These are phyloP conservation scores for Suillus discolor DNA, from an alignment of 768 basidiomycete genomes.

Conservation along the genomic window DNA sequence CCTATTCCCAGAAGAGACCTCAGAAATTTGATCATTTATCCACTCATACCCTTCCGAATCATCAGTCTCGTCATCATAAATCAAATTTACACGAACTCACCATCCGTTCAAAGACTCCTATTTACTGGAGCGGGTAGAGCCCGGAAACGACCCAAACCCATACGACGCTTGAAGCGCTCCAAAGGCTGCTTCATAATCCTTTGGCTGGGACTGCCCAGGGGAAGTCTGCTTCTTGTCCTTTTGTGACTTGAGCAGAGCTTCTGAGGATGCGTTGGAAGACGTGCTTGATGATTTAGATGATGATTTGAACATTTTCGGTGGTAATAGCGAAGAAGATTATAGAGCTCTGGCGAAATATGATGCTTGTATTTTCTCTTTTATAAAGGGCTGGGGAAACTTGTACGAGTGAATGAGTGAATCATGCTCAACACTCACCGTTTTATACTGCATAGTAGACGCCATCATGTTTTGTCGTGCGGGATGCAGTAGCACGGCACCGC, in stretches of 20 bases:
- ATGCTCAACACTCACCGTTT: neutral
- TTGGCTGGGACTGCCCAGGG: neutral
- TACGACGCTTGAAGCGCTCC: constrained; percentile 8
- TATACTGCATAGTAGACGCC: neutral
- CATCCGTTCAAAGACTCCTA: neutral
- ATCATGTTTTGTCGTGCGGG: neutral
- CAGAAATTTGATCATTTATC: neutral
- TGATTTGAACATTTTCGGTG: neutral
- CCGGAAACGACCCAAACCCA: constrained; percentile 1
- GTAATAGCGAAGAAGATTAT: neutral
- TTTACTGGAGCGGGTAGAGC: constrained; percentile 1
- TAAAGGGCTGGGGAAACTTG: neutral
- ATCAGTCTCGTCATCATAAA: neutral
- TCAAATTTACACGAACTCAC: neutral
- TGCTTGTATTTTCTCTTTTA: neutral
- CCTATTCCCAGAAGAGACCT: neutral
- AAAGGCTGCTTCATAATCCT: constrained; percentile 10
- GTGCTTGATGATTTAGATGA: neutral
- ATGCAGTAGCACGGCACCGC: neutral
- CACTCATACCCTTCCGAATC: neutral
- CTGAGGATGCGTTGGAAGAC: neutral
- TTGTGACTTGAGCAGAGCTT: constrained; percentile 4
- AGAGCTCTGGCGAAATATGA: neutral
- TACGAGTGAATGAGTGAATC: neutral
- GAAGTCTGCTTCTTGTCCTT: constrained; percentile 3